These are phyloP conservation scores for Ceratonia siliqua DNA, from an alignment of 306 rosid species.

Conservation along the genomic window DNA sequence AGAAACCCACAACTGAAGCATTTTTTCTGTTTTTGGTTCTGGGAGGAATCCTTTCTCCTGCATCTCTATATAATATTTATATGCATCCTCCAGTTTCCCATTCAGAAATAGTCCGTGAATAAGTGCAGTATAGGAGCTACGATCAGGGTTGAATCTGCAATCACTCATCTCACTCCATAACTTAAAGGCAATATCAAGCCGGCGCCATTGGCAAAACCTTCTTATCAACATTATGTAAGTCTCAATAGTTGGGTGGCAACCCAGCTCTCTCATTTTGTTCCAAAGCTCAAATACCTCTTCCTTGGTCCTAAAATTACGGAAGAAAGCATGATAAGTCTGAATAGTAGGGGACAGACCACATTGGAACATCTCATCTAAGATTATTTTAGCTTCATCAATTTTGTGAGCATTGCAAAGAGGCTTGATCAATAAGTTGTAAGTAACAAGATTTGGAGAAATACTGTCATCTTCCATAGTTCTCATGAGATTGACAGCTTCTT, in stretches of 20 bases:
- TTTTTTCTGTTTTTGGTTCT: conserved; percentile 77
- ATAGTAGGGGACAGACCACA: conserved; percentile 62
- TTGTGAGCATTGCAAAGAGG: conserved; percentile 76
- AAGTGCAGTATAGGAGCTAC: conserved; percentile 80
- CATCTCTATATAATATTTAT: conserved; percentile 80
- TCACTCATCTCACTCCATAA: conserved; percentile 76
- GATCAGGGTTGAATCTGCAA: conserved; percentile 67
- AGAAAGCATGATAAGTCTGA: conserved; percentile 84
- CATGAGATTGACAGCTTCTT: conserved; percentile 65
- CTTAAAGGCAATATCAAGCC: conserved; percentile 72
- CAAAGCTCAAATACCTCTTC: conserved; percentile 73
- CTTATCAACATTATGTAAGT: conserved; percentile 85
- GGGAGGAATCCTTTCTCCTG: conserved; percentile 73
- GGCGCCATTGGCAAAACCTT: conserved; percentile 81
- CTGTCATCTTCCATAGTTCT: conserved; percentile 66
- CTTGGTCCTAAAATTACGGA: conserved; percentile 54
- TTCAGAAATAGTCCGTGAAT: conserved; percentile 91
- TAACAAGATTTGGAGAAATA: conserved; percentile 65
- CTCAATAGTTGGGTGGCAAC: conserved; percentile 72
- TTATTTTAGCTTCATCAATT: conserved; percentile 61
- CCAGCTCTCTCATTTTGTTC: conserved; percentile 60
- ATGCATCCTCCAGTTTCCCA: conserved; percentile 73
- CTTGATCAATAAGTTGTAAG: conserved; percentile 80
- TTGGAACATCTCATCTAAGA: conserved; percentile 63
- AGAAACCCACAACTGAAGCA: conserved; percentile 85